Evolutionary conservation across 352 stramenopile species (phyloP), one percentile per base, ranked within the genome.

Genomic region (Globisporangium abappressorium): DNA sequence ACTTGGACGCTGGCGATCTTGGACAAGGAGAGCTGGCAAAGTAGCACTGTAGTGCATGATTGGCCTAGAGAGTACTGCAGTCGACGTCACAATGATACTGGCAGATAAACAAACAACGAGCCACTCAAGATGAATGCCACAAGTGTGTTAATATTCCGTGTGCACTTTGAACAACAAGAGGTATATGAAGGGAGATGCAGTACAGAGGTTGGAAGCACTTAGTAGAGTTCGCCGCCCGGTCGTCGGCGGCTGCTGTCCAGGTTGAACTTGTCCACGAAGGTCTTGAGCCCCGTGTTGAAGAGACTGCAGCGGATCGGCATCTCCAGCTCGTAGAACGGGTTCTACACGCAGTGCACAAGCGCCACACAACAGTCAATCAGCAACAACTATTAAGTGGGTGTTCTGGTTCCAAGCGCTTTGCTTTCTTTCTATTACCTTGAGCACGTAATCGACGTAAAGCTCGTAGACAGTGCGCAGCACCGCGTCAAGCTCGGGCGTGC

Each of bases 311-410:
- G 91, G 70, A 98, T 98, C 12, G 94, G 93, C 91, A 98, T 98
- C 72, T 98, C 94, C 33, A 98, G 81, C 74, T 98, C 93, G 72
- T 98, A 98, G 70, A 98, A 98, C 15, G 94, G 94, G 68, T 98
- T 98, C 91, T 93, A 43, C 18, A 43, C 15, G 55, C 33, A 64
- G 22, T 30, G 43, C 8, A 18, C 14, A 57, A 8, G 20, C 12
- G 22, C 26, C 15, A 58, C 24, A 28, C 15, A 15, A 41, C 6
- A 22, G 18, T 41, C 38, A 46, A 58, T 36, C 15, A 58, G 33
- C 22, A 8, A 38, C 6, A 6, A 26, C n/a, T 36, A n/a, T 33
- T 12, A 46, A 46, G 14, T 20, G 38, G 20, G 14, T 43, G 12
- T 46, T 46, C 38, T 46, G 38, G 12, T 12, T 46, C 7, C 14